A percentile compares a stretch with the other conserved stretches of the same genome.
Conservation (phyloP, 225 moss, liverwort and hornwort genomes). For the Marchantia polymorpha region DNA sequence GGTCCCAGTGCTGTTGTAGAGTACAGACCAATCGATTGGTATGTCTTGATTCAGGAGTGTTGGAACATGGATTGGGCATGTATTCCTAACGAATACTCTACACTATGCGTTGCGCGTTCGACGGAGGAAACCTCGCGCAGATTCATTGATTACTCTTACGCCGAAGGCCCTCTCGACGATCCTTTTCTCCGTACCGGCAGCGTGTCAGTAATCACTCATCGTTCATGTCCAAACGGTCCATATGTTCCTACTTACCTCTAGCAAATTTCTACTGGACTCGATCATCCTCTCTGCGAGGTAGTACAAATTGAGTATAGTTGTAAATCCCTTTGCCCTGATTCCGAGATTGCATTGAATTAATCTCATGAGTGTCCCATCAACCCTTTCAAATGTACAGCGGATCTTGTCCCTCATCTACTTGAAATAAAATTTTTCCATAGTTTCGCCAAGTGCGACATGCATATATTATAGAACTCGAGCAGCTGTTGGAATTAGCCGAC, state of each 20-base stretch:
- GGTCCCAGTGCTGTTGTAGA: not conserved
- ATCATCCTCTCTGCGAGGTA: not conserved
- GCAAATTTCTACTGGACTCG: not conserved
- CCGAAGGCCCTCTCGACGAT: constrained; percentile 7
- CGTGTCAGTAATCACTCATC: constrained; percentile 9
- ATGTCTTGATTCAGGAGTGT: constrained; percentile 11
- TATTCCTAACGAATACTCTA: not conserved
- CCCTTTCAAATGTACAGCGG: not conserved
- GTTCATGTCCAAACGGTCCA: not conserved
- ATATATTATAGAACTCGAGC: not conserved
- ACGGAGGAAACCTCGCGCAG: not conserved
- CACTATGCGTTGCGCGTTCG: not conserved
- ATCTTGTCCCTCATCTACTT: not conserved
- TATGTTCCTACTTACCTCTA: constrained; percentile 1
- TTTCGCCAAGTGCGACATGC: not conserved
- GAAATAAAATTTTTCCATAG: not conserved
- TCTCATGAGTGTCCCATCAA: not conserved
- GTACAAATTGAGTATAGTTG: not conserved
- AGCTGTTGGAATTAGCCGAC: not conserved
- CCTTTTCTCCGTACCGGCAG: not conserved
- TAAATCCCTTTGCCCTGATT: not conserved
- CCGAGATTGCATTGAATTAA: not conserved
- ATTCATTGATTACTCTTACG: not conserved
- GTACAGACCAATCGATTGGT: not conserved
- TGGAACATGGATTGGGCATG: constrained; percentile 11